Evolutionary conservation across 768 basidiomycete genomes (phyloP), one percentile per base, ranked within the genome.

Genomic region (Hygrocybe coccinea): DNA sequence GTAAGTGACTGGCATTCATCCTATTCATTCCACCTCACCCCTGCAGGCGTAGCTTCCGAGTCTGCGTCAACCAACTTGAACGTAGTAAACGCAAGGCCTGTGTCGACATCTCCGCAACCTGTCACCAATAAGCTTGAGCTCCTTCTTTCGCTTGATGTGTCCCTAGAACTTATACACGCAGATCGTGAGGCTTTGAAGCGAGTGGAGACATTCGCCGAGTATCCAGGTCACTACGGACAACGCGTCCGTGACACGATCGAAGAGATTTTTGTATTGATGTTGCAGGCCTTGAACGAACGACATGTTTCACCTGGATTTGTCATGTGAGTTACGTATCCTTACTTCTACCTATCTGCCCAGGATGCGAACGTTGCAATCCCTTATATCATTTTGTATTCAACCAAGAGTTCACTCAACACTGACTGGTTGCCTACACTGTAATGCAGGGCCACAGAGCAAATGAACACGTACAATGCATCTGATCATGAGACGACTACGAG

Each of bases 191-290:
- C 88, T 0, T 78, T 95, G 39, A 97, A 98, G 69, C 84, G 97
- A 11, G 85, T 91, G 2, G 93, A 99, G 65, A 92, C 86, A 2
- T 99, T 98, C 67, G 76, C 82, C 0, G 81, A 80, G 8, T 99
- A 97, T 66, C 92, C 94, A 0, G 91, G 92, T 0, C 79, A 83
- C 56, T 91, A 89, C 57, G 95, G 97, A 3, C 82, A 82, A 58
- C 85, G 89, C 2, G 94, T 99, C 1, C 76, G 85, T 29, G 94
- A 97, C 64, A 93, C 93, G 2, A 87, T 97, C 55, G 95, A 99
- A 69, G 95, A 98, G 69, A 72, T 91, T 3, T 97, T 97, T 57
- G 87, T 94, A 34, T 75, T 95, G 41, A 76, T 95, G 73, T 71
- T 98, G 33, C 83, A 85, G 25, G 83, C 85, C 0, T 70, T 97